Evolutionary conservation across 208 protist genomes (phyloP).

Genomic region (Zelonia costaricensis): DNA sequence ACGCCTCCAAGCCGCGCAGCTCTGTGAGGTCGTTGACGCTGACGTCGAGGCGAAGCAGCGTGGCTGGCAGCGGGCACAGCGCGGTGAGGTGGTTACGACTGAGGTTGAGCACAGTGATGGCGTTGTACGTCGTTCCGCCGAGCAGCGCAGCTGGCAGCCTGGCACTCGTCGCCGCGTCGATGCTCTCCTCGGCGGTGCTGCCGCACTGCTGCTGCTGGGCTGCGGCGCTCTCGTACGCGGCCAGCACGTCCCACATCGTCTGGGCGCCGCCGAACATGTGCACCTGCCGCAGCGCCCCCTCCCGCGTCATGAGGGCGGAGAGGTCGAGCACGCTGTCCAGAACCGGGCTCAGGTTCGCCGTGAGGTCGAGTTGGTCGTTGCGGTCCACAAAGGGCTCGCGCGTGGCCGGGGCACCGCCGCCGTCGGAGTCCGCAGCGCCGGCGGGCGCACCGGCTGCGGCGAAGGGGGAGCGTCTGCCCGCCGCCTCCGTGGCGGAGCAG

Average conservation of each 20-base stretch:
- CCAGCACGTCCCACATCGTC: constrained; percentile 65
- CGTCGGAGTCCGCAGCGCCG: background rate
- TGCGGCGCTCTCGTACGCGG: constrained; percentile 39
- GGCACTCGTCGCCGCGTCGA: constrained; percentile 15
- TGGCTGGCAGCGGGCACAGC: constrained; percentile 50
- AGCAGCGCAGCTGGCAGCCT: constrained; percentile 22
- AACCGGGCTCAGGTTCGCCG: constrained; percentile 70
- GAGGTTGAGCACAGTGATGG: constrained; percentile 79
- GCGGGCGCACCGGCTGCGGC: too few relatives aligned
- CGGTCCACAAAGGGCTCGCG: constrained; percentile 42
- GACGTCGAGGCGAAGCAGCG: constrained; percentile 82
- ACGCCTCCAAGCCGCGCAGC: constrained; percentile 54
- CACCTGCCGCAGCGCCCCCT: constrained; percentile 35
- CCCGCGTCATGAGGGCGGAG: constrained; percentile 34
- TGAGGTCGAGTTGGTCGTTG: constrained; percentile 69
- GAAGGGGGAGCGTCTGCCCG: too few relatives aligned
- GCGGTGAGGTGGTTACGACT: constrained; percentile 56
- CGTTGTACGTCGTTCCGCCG: constrained; percentile 29
- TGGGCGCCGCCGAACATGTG: constrained; percentile 44
- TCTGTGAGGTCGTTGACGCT: constrained; percentile 67
- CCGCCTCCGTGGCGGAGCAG: too few relatives aligned
- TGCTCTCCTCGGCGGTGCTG: background rate
- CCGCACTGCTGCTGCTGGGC: constrained; percentile 30
- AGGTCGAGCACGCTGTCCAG: constrained; percentile 74
- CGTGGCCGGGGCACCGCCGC: background rate